phyloP scores from a whole-genome alignment of 345 rosid genomes.

The Eucalyptus cloeziana region DNA sequence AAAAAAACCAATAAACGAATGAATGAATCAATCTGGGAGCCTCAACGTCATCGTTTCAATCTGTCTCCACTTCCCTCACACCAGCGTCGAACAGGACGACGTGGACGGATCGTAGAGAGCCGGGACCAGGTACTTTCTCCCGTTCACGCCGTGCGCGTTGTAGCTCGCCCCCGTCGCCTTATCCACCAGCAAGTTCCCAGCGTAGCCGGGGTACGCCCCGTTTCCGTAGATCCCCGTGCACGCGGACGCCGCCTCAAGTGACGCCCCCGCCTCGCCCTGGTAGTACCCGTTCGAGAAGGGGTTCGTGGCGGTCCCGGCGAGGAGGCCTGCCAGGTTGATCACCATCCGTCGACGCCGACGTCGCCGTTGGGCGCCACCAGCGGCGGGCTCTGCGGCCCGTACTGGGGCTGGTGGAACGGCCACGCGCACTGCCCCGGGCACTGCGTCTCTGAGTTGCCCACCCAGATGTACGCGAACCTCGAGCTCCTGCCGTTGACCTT shows the following conservation, averaged over 20 bases:
- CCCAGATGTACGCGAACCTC: conserved; percentile 62
- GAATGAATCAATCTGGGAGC: neutral
- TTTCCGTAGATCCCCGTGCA: conserved; percentile 70
- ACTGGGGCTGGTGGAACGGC: conserved; percentile 16
- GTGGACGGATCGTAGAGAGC: conserved; percentile 62
- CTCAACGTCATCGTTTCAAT: neutral
- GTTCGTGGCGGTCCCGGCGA: conserved; percentile 67
- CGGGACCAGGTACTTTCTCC: conserved; percentile 68
- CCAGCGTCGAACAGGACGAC: conserved; percentile 44
- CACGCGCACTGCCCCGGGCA: conserved; percentile 40
- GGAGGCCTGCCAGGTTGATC: conserved; percentile 44
- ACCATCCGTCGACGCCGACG: conserved; percentile 42
- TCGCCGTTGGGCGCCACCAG: conserved; percentile 26
- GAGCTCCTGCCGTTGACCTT: conserved; percentile 1
- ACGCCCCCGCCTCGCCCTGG: conserved; percentile 67
- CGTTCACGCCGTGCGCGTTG: conserved; percentile 62
- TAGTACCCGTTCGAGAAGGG: conserved; percentile 72
- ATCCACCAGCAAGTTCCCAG: conserved; percentile 52
- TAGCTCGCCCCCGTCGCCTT: conserved; percentile 59
- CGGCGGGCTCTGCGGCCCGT: neutral
- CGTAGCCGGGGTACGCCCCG: conserved; percentile 81
- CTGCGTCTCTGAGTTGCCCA: conserved; percentile 66
- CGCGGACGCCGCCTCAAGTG: conserved; percentile 82
- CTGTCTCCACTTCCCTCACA: neutral
- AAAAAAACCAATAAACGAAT: neutral